A percentile compares a stretch with the other conserved stretches of the same genome.
These are phyloP conservation scores for Mikania micrantha DNA, from an alignment of 129 eudicot species.

Conservation along the genomic window DNA sequence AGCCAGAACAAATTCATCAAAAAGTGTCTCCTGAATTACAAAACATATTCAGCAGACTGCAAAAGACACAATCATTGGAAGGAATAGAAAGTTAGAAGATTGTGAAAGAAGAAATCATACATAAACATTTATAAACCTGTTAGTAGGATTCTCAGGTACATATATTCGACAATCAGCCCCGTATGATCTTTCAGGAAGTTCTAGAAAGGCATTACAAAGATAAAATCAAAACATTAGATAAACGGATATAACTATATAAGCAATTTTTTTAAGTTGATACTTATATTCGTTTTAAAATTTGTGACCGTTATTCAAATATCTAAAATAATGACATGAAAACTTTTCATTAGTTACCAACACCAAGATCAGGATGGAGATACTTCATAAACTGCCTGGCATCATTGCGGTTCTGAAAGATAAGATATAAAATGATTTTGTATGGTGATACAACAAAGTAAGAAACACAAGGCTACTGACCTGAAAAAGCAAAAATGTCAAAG, in stretches of 20 bases:
- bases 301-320: not conserved
- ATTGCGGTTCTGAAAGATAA: constrained; percentile 72
- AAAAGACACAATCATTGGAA: not conserved
- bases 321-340: not conserved
- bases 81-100: constrained; percentile 19
- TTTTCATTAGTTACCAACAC: constrained; percentile 58
- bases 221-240: constrained; percentile 5
- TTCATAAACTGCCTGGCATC: constrained; percentile 98
- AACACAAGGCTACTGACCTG: constrained; percentile 52
- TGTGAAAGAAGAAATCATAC: constrained; percentile 78
- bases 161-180: constrained; percentile 95
- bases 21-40: constrained; percentile 66
- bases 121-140: constrained; percentile 97
- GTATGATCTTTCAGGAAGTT: constrained; percentile 96
- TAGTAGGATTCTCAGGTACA: constrained; percentile 79
- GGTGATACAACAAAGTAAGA: constrained; percentile 8
- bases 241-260: not conserved
- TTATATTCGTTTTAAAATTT: not conserved
- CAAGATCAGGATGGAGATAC: constrained; percentile 91
- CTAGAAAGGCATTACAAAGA: constrained; percentile 34
- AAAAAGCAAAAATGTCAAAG: constrained; percentile 87
- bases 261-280: not conserved
- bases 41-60: constrained; percentile 13
- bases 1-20: constrained; percentile 89
- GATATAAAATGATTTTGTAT: not conserved